These are phyloP conservation scores for Nowakowskiella sp. DNA, from an alignment of 192 early-diverging fungal species.

Conservation along the genomic window DNA sequence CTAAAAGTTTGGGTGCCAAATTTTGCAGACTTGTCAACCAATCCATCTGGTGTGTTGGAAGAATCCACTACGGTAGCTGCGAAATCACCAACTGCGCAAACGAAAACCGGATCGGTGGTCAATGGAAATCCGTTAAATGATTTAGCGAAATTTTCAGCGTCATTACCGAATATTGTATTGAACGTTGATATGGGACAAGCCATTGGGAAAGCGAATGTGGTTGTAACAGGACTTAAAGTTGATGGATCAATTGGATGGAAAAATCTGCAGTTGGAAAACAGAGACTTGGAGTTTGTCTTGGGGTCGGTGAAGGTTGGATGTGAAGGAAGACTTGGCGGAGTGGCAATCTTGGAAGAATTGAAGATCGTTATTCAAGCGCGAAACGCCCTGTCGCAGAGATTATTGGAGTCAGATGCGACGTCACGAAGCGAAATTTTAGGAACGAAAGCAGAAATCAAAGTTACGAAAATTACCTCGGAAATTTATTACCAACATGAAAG, in stretches of 20 bases:
- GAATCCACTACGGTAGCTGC: too few relatives aligned
- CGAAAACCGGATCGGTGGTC: constrained; percentile 31
- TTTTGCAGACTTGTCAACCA: too few relatives aligned
- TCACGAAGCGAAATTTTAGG: constrained; percentile 7
- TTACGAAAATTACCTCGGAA: constrained; percentile 43
- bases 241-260: not conserved
- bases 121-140: constrained; percentile 16
- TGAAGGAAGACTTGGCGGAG: constrained; percentile 56
- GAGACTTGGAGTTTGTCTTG: constrained; percentile 7
- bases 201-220: constrained; percentile 16
- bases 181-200: constrained; percentile 30
- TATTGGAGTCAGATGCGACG: too few relatives aligned
- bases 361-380: constrained; percentile 2
- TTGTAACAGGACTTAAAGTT: not conserved
- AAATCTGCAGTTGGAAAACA: not conserved
- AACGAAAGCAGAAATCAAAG: constrained; percentile 22
- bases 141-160: constrained; percentile 25
- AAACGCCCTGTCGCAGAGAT: constrained; percentile 4
- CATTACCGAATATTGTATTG: constrained; percentile 35
- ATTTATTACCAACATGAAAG: constrained; percentile 72
- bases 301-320: constrained; percentile 38
- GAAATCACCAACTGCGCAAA: too few relatives aligned
- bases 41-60: too few relatives aligned
- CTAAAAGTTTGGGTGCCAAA: constrained; percentile 60
- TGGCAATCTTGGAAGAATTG: constrained; percentile 10